phyloP scores from a whole-genome alignment of 2,329 filamentous ascomycete species.

The Epichloe hybrida region DNA sequence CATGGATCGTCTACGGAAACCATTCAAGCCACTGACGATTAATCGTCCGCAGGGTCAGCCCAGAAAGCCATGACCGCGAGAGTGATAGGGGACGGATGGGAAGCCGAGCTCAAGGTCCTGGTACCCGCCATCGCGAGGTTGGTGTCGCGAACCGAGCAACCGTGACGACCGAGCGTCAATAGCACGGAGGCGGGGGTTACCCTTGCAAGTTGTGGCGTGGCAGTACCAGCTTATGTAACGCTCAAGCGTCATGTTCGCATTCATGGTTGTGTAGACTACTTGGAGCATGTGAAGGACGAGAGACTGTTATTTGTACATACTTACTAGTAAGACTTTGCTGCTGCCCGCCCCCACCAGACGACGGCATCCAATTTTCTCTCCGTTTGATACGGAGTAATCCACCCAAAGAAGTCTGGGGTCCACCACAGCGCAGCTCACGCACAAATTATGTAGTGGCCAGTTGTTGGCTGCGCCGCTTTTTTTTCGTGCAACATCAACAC shows the following conservation, averaged over 20 bases:
- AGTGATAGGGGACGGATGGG: too few species aligned
- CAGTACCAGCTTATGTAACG: constrained; percentile 8
- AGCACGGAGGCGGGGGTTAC: too few species aligned
- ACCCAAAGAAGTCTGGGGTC: too few species aligned
- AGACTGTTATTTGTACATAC: not conserved
- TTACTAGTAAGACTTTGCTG: too few species aligned
- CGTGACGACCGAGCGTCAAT: too few species aligned
- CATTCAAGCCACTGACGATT: constrained; percentile 44
- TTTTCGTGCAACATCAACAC: not conserved
- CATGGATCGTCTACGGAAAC: constrained; percentile 37
- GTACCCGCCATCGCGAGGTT: not conserved
- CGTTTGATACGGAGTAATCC: too few species aligned
- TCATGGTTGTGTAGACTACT: not conserved
- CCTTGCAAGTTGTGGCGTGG: not conserved
- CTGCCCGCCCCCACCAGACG: too few species aligned
- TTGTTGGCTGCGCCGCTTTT: too few species aligned
- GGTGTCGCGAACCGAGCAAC: not conserved
- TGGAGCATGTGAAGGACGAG: not conserved
- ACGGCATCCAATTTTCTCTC: too few species aligned
- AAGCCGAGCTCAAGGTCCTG: too few species aligned
- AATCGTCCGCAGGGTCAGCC: constrained; percentile 23
- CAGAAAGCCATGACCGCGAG: not conserved
- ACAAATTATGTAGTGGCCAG: too few species aligned
- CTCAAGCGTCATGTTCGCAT: constrained; percentile 12
- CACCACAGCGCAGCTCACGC: not conserved